Evolutionary conservation across 345 rosid species (phyloP).

Genomic region (Lenwebbia sp.): DNA sequence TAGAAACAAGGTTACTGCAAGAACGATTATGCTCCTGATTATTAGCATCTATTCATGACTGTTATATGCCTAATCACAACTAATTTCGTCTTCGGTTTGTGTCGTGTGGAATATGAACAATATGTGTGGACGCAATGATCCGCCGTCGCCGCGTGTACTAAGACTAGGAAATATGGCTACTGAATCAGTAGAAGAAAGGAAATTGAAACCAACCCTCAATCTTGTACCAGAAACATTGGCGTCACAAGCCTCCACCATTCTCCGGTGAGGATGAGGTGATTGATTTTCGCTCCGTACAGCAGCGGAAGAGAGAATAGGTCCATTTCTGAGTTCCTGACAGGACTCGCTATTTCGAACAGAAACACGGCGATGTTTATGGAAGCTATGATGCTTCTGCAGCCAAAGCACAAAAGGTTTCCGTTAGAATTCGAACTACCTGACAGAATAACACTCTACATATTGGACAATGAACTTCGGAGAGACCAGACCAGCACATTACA

Average conservation of each 20-base stretch:
- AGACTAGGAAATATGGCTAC: not conserved
- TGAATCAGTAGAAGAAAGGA: conserved; percentile 15
- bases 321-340: conserved; percentile 50
- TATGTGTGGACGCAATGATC: not conserved
- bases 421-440: not conserved
- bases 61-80: not conserved
- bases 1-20: not conserved
- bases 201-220: conserved; percentile 78
- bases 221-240: conserved; percentile 99
- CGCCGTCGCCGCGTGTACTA: not conserved
- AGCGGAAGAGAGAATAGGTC: conserved; percentile 62
- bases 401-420: not conserved
- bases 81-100: not conserved
- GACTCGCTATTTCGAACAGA: conserved; percentile 75
- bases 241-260: conserved; percentile 99
- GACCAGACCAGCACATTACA: conserved; percentile 24
- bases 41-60: not conserved
- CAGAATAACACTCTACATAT: not conserved
- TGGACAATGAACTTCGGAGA: not conserved
- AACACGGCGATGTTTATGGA: conserved; percentile 73
- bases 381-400: conserved; percentile 53
- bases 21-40: not conserved
- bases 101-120: not conserved
- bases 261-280: conserved; percentile 68
- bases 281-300: conserved; percentile 82